phyloP scores from a whole-genome alignment of 2,329 filamentous ascomycete species.

The Dactylellina drechsleri region DNA sequence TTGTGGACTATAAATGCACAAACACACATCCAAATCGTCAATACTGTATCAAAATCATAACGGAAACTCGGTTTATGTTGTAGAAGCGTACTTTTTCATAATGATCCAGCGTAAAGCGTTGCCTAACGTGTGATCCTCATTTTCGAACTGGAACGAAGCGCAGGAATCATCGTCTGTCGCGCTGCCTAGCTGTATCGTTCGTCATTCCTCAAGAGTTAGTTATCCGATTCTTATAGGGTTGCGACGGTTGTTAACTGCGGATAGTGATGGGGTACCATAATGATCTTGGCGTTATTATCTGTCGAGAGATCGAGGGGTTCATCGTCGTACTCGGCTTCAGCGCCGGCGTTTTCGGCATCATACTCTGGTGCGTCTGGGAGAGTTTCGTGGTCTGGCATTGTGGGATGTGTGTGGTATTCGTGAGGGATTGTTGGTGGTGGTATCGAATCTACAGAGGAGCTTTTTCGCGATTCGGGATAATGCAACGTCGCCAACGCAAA shows the following conservation, averaged over 20 bases:
- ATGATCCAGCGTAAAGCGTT: constrained; percentile 95
- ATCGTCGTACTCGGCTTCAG: constrained; percentile 29
- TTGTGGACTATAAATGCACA: constrained; percentile 75
- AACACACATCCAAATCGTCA: too few species aligned
- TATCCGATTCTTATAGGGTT: background rate
- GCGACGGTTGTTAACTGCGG: background rate
- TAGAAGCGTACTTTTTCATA: constrained; percentile 86
- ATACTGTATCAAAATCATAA: too few species aligned
- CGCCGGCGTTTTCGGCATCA: constrained; percentile 38
- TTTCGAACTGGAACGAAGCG: constrained; percentile 92
- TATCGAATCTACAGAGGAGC: constrained; percentile 14
- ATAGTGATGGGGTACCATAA: constrained; percentile 26
- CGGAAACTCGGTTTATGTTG: too few species aligned
- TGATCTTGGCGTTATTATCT: constrained; percentile 54
- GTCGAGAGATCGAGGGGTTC: constrained; percentile 44
- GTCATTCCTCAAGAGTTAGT: background rate
- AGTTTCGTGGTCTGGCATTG: constrained; percentile 53
- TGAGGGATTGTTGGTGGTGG: background rate
- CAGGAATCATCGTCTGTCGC: constrained; percentile 76
- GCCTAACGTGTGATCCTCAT: constrained; percentile 93
- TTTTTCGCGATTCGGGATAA: constrained; percentile 15
- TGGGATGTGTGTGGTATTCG: background rate
- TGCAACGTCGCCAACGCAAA: constrained; percentile 21
- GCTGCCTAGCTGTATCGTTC: constrained; percentile 75
- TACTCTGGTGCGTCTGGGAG: constrained; percentile 51